phyloP scores from a whole-genome alignment of 179 eudicot genomes.

The Silene vulgaris region DNA sequence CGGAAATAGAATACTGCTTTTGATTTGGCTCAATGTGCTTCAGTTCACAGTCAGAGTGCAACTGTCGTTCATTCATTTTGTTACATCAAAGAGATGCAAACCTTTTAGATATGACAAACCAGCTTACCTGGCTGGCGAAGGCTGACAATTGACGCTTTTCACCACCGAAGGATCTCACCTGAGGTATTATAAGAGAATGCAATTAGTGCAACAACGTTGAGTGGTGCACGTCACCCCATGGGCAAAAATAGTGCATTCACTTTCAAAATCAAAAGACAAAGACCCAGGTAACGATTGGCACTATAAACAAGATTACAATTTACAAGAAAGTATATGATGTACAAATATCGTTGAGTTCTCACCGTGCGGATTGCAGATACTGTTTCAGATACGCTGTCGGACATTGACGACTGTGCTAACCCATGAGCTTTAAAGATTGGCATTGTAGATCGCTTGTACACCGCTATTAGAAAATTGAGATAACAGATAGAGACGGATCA shows the following conservation, averaged over 20 bases:
- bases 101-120: slow-evolving; percentile 7
- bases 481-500: slow-evolving; percentile 6
- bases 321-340: background rate
- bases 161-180: slow-evolving; percentile 98
- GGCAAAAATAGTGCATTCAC: background rate
- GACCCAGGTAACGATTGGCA: background rate
- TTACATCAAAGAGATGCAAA: too few relatives aligned
- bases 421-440: slow-evolving; percentile 88
- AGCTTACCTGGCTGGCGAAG: slow-evolving; percentile 75
- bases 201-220: slow-evolving; percentile 17
- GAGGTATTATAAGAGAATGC: slow-evolving; percentile 15
- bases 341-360: slow-evolving; percentile 34
- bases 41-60: slow-evolving; percentile 1
- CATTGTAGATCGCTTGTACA: slow-evolving; percentile 83
- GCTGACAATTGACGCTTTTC: slow-evolving; percentile 91
- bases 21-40: slow-evolving; percentile 8
- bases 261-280: slow-evolving; percentile 14
- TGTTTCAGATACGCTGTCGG: slow-evolving; percentile 88
- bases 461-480: slow-evolving; percentile 44
- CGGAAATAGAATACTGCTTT: background rate
- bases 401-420: slow-evolving; percentile 74
- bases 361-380: slow-evolving; percentile 96
- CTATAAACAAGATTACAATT: background rate
- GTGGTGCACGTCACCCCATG: slow-evolving; percentile 4
- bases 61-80: slow-evolving; percentile 5